Evolutionary conservation across 345 rosid genomes (phyloP), one percentile per base, ranked within the genome.

Genomic region (Odontarrhena argentea): DNA sequence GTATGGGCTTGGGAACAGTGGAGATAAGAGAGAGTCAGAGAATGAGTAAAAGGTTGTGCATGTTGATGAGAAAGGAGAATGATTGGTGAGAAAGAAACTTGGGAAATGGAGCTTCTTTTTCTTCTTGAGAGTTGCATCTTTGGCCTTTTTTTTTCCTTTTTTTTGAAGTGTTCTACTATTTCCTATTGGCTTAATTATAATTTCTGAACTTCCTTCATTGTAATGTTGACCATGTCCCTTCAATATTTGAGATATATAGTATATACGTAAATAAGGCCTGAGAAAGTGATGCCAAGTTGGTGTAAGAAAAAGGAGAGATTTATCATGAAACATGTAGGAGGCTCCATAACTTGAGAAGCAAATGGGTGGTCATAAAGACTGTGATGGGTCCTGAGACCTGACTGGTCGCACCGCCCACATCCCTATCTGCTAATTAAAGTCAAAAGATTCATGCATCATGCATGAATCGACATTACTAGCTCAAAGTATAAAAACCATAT

Each of bases 1-100:
- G 83, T 72, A 87, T 87, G 95, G 95, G 95, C 85, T 81, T 79
- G 86, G 92, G 81, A 84, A 83, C 79, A 74, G 88, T 80, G 67
- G 76, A 83, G 90, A 82, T 80, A 70, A 81, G 79, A 71, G 74
- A 76, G 68, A 76, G 82, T 74, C 78, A 78, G 79, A 60, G 68
- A 62, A 38, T 56, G 60, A 68, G 63, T 51, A 45, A 48, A 64
- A 55, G 59, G 45, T 68, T 55, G 74, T 84, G 82, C 85, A 69
- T 76, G 77, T 37, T 68, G 75, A 79, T 64, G 74, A 62, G 46
- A 68, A 68, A 69, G 62, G 58, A 71, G 73, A 65, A 65, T 66
- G 72, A 78, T 75, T 79, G 81, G 87, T 61, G 60, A 68, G 74
- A 70, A 77, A 68, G 67, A 68, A 73, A 75, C 65, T 81, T 73